Percentiles rank a stretch among this genome's conserved stretches.
These are phyloP conservation scores for Malassezia nana DNA, from an alignment of 1,284 basidiomycete species.

Conservation along the genomic window DNA sequence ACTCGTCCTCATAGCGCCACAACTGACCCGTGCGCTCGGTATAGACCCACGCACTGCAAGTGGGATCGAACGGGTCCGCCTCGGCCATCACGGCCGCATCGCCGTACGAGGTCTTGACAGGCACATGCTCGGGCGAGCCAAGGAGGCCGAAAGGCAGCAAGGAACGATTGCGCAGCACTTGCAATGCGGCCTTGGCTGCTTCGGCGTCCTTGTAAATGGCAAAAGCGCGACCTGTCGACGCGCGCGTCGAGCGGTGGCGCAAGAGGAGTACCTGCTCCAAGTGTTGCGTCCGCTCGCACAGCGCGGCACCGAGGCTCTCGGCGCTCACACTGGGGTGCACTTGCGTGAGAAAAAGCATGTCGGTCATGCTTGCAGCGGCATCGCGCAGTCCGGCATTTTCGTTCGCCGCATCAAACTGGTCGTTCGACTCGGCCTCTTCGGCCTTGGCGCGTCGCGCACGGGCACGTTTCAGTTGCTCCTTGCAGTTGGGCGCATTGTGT, in stretches of 20 bases:
- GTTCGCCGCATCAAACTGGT: slow-evolving; percentile 2
- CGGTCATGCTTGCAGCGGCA: slow-evolving; percentile 5
- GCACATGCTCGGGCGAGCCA: neutral
- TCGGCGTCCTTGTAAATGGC: slow-evolving; percentile 6
- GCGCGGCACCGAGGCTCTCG: slow-evolving; percentile 3
- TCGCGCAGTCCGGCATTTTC: slow-evolving; percentile 17
- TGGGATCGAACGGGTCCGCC: slow-evolving; percentile 18
- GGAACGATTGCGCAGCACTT: slow-evolving; percentile 2
- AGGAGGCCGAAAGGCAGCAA: slow-evolving; percentile 1
- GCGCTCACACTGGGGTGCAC: neutral
- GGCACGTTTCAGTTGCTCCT: slow-evolving; percentile 12
- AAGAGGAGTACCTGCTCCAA: slow-evolving; percentile 11
- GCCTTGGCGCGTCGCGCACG: slow-evolving; percentile 7
- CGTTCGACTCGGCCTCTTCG: neutral
- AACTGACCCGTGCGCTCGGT: neutral
- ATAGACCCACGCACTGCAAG: slow-evolving; percentile 10
- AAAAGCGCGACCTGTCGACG: slow-evolving; percentile 1
- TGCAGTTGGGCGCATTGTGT: slow-evolving; percentile 18
- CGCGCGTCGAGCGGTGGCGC: slow-evolving; percentile 5
- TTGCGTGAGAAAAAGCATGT: slow-evolving; percentile 13
- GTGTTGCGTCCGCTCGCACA: neutral
- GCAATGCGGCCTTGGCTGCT: slow-evolving; percentile 4
- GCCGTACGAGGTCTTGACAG: slow-evolving; percentile 9
- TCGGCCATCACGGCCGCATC: slow-evolving; percentile 16
- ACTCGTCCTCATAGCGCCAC: slow-evolving; percentile 19